phyloP scores from a whole-genome alignment of 768 basidiomycete species.

The Lentinula guzmanii region DNA sequence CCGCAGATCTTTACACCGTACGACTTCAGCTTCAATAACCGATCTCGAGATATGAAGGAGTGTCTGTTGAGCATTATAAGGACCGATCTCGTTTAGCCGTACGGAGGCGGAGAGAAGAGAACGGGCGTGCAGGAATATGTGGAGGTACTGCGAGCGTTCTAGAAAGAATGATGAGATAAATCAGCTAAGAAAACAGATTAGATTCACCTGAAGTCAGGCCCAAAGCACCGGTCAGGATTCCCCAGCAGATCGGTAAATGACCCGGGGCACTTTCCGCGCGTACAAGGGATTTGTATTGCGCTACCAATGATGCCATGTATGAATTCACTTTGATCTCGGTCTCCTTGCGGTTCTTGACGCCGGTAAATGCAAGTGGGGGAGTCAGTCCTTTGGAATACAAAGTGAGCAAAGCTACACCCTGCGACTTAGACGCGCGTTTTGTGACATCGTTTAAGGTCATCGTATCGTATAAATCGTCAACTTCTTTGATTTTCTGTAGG shows the following conservation, averaged over 20 bases:
- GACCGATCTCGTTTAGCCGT: conserved; percentile 86
- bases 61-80: conserved; percentile 87
- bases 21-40: conserved; percentile 52
- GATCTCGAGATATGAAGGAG: conserved; percentile 68
- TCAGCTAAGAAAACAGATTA: conserved; percentile 3
- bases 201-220: conserved; percentile 60
- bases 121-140: conserved; percentile 90
- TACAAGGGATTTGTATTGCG: conserved; percentile 62
- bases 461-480: conserved; percentile 78
- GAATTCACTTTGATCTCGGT: not conserved
- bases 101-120: conserved; percentile 89
- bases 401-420: conserved; percentile 89
- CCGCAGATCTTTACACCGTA: conserved; percentile 39
- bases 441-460: conserved; percentile 90
- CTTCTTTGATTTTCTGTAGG: conserved; percentile 37
- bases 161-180: conserved; percentile 5
- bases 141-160: conserved; percentile 84
- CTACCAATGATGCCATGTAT: conserved; percentile 41
- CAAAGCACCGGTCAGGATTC: conserved; percentile 72
- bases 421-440: conserved; percentile 80
- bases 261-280: conserved; percentile 63
- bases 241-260: conserved; percentile 92
- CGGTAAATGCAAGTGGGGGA: conserved; percentile 18
- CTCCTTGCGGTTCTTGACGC: conserved; percentile 9
- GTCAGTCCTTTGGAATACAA: conserved; percentile 82